A percentile compares a stretch with the other conserved stretches of the same genome.
phyloP scores from a whole-genome alignment of 352 stramenopile genomes.

The Phytophthora pluvialis region DNA sequence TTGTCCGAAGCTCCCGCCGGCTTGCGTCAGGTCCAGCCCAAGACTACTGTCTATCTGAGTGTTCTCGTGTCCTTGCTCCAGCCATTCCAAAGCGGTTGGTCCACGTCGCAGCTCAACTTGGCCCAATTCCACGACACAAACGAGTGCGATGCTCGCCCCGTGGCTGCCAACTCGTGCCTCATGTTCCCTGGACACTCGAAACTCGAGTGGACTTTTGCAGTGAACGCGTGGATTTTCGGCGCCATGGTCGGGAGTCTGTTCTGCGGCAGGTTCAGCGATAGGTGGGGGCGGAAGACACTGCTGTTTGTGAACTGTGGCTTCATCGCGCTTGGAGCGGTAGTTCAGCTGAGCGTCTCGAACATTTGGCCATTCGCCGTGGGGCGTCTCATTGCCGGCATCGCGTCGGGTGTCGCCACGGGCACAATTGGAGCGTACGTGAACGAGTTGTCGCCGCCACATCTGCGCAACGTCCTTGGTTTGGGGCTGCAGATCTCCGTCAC shows the following conservation, averaged over 20 bases:
- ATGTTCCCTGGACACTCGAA: slow-evolving; percentile 67
- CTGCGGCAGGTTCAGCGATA: slow-evolving; percentile 39
- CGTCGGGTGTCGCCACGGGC: slow-evolving; percentile 38
- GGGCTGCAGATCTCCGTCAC: slow-evolving; percentile 56
- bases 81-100: slow-evolving; percentile 64
- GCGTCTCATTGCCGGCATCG: slow-evolving; percentile 47
- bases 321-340: slow-evolving; percentile 39
- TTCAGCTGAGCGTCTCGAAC: slow-evolving; percentile 37
- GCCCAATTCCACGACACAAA: slow-evolving; percentile 50
- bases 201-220: slow-evolving; percentile 40
- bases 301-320: slow-evolving; percentile 34
- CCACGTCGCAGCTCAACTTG: slow-evolving; percentile 58
- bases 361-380: slow-evolving; percentile 43
- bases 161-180: slow-evolving; percentile 47
- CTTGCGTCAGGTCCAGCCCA: slow-evolving; percentile 28
- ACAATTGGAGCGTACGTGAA: slow-evolving; percentile 46
- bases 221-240: slow-evolving; percentile 58
- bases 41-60: slow-evolving; percentile 47
- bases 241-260: slow-evolving; percentile 57
- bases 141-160: slow-evolving; percentile 46
- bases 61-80: slow-evolving; percentile 46
- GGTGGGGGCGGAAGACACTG: slow-evolving; percentile 30
- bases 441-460: slow-evolving; percentile 42
- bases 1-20: not conserved
- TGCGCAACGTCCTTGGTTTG: slow-evolving; percentile 37